Evolutionary conservation across 2,329 filamentous ascomycete species (phyloP).

Genomic region (Polytolypa hystricis): DNA sequence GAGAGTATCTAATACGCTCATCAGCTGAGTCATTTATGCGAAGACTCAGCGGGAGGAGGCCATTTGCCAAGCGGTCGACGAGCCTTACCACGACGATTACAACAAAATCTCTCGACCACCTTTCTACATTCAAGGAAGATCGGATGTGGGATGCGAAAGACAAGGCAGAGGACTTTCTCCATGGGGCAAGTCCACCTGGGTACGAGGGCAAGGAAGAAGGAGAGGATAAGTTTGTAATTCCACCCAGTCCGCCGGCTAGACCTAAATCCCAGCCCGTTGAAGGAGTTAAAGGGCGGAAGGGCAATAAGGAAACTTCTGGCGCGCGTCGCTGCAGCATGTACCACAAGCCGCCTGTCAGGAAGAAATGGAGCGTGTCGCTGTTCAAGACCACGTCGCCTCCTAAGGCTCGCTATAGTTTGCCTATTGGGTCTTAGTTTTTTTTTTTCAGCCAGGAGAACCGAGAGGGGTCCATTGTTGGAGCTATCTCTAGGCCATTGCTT

Average conservation of each 20-base stretch:
- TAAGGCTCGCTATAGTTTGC: not conserved
- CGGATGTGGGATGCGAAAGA: slow-evolving; percentile 4
- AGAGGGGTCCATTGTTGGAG: too few relatives aligned
- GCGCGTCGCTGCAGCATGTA: not conserved
- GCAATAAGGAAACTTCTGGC: not conserved
- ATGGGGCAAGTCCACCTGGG: not conserved
- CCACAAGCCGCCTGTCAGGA: slow-evolving; percentile 7
- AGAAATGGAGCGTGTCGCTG: slow-evolving; percentile 10
- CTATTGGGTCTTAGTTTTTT: not conserved
- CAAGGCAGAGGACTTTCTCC: not conserved
- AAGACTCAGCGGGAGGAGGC: slow-evolving; percentile 69
- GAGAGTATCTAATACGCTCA: slow-evolving; percentile 61
- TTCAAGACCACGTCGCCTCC: slow-evolving; percentile 8
- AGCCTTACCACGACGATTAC: slow-evolving; percentile 35
- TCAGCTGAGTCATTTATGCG: slow-evolving; percentile 82
- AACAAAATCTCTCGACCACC: slow-evolving; percentile 9
- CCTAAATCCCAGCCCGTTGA: not conserved
- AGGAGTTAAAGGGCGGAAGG: not conserved
- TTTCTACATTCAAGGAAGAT: slow-evolving; percentile 6
- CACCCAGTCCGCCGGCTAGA: too few relatives aligned
- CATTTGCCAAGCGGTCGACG: slow-evolving; percentile 60
- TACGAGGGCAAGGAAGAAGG: not conserved
- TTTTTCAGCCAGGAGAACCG: too few relatives aligned
- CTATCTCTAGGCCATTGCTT: too few relatives aligned
- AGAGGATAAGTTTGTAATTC: slow-evolving; percentile 2